These are phyloP conservation scores for Volvox africanus DNA, from an alignment of 139 green algal genomes.

Conservation along the genomic window DNA sequence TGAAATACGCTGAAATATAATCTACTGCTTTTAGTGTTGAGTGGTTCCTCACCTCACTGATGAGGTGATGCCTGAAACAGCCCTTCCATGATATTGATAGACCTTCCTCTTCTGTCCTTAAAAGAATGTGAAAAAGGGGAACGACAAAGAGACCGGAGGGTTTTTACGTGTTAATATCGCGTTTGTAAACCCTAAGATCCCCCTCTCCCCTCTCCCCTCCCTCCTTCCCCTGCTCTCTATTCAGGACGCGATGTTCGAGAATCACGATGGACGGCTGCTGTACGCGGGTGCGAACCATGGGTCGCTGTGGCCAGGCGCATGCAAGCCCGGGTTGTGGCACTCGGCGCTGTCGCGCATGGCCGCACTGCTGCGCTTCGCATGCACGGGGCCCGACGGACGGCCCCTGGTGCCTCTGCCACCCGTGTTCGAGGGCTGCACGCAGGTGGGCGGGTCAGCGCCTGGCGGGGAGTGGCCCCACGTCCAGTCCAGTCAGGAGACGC, in stretches of 20 bases:
- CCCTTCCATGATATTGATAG: too few species aligned
- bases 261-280: slow-evolving; percentile 47
- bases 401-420: slow-evolving; percentile 45
- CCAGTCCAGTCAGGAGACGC: too few species aligned
- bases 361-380: slow-evolving; percentile 7
- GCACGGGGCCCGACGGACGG: background rate
- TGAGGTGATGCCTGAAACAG: too few species aligned
- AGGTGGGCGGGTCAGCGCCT: background rate
- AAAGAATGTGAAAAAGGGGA: too few species aligned
- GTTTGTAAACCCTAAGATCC: too few species aligned
- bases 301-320: slow-evolving; percentile 33
- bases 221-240: background rate
- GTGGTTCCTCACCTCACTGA: too few species aligned
- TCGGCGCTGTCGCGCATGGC: slow-evolving; percentile 31
- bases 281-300: slow-evolving; percentile 41
- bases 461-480: too few species aligned
- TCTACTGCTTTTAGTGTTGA: background rate
- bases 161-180: too few species aligned
- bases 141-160: too few species aligned
- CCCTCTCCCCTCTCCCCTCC: too few species aligned
- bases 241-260: slow-evolving; percentile 55
- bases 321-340: slow-evolving; percentile 48
- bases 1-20: too few species aligned
- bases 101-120: too few species aligned
- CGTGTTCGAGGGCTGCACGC: slow-evolving; percentile 39